Evolutionary conservation across 2,329 filamentous ascomycete species (phyloP).

Genomic region (Penicillium sclerotiorum): DNA sequence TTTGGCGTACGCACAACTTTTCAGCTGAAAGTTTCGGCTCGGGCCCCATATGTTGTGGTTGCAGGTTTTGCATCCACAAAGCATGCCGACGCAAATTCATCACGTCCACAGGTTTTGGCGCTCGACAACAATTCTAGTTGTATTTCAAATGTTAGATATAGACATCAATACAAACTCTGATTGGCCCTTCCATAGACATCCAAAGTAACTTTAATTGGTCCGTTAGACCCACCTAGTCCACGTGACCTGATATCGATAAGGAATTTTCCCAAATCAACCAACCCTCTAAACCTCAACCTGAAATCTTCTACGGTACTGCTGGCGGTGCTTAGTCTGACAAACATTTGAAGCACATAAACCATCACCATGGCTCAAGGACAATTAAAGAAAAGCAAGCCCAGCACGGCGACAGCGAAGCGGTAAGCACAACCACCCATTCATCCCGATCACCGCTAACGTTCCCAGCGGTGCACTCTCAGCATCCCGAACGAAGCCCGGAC

Average conservation of each 20-base stretch:
- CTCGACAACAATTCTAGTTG: no score
- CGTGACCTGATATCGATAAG: slow-evolving; percentile 18
- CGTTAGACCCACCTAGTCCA: neutral
- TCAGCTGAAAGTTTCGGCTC: no score
- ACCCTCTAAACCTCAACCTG: neutral
- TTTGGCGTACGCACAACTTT: no score
- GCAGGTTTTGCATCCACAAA: no score
- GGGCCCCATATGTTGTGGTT: no score
- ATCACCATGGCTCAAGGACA: slow-evolving; percentile 51
- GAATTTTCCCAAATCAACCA: slow-evolving; percentile 12
- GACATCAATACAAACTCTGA: neutral
- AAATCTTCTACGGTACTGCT: slow-evolving; percentile 23
- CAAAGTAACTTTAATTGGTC: neutral
- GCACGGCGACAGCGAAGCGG: slow-evolving; percentile 40
- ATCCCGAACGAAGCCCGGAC: slow-evolving; percentile 58
- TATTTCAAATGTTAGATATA: no score
- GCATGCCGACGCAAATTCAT: no score
- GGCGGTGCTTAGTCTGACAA: slow-evolving; percentile 15
- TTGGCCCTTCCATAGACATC: neutral
- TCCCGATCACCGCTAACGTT: no score
- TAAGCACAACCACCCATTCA: slow-evolving; percentile 25
- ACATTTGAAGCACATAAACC: neutral
- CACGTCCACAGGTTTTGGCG: no score
- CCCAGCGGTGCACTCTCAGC: slow-evolving; percentile 17
- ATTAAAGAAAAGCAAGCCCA: slow-evolving; percentile 49